Percentiles rank a stretch among this genome's conserved stretches.
phyloP scores from a whole-genome alignment of 306 rosid species.

The Lathyrus sativus region DNA sequence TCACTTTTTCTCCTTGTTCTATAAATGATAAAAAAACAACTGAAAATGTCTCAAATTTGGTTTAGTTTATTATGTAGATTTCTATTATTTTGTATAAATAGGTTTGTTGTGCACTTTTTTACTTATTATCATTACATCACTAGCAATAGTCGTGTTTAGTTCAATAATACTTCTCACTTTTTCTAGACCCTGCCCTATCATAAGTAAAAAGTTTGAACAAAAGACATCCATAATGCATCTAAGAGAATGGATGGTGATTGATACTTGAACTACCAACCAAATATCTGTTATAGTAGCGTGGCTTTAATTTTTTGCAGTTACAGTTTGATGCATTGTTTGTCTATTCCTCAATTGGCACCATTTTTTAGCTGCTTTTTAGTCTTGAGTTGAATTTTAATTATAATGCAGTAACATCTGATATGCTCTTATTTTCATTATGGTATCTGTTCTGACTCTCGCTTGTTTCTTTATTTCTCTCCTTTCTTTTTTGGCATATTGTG shows the following conservation, averaged over 20 bases:
- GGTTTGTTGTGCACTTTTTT: conserved; percentile 2
- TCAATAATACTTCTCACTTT: conserved; percentile 21
- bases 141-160: conserved; percentile 1
- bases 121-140: background rate
- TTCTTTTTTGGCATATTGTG: conserved; percentile 37
- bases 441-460: background rate
- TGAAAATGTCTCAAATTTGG: conserved; percentile 12
- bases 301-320: conserved; percentile 4
- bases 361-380: conserved; percentile 10
- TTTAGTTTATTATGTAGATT: conserved; percentile 11
- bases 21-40: conserved; percentile 4
- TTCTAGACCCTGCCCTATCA: conserved; percentile 2
- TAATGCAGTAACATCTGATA: conserved; percentile 4
- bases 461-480: conserved; percentile 3
- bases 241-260: conserved; percentile 5
- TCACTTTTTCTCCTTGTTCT: conserved; percentile 9
- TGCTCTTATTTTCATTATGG: conserved; percentile 9
- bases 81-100: conserved; percentile 27
- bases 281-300: background rate
- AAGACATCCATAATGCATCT: conserved; percentile 23
- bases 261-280: conserved; percentile 23
- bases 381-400: conserved; percentile 5
- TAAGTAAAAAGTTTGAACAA: conserved; percentile 12
- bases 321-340: conserved; percentile 30
- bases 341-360: conserved; percentile 4